Evolutionary conservation across 768 basidiomycete genomes (phyloP), one percentile per base, ranked within the genome.

Genomic region (Leccinum arenicola): DNA sequence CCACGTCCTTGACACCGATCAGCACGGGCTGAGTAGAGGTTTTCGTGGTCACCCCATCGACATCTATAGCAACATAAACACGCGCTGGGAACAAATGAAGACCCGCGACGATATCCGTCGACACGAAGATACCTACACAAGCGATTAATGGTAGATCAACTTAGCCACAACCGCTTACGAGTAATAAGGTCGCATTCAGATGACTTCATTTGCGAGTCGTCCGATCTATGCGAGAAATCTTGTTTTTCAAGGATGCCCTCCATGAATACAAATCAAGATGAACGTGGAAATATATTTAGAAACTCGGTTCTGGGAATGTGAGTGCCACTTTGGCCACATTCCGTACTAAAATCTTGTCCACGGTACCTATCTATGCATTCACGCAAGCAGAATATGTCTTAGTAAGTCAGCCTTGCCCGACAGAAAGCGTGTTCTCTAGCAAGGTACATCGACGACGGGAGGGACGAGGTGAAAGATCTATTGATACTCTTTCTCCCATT

Each of bases 401-500:
- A 55, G 43, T 47, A 56, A 47, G 55, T 53, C 59, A 47, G 56
- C 53, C 55, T 59, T 58, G 60, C 61, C 31, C 50, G 61, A 64
- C 53, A 60, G 52, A 57, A 50, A 23, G 50, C n/a, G 48, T 49
- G 58, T 66, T 56, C 60, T 70, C 66, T 69, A 70, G 60, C 66
- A 62, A 64, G 68, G 64, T 68, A 63, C 69, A 73, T 66, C 60
- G 61, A 61, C 51, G 61, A 60, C 55, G 64, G 56, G 55, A 62
- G 40, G 50, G 56, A 58, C 17, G 53, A 57, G 38, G 48, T 17
- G 68, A 59, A 72, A 63, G 60, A 45, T 72, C 78, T 77, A 87
- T 80, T 78, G 77, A 69, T 78, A 82, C 66, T 84, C 84, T 70
- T 81, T 84, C 75, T 91, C 91, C 82, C 85, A 87, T 71, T 86